Evolutionary conservation across 257 asterid species (phyloP), one percentile per base, ranked within the genome.

Genomic region (Striga asiatica): DNA sequence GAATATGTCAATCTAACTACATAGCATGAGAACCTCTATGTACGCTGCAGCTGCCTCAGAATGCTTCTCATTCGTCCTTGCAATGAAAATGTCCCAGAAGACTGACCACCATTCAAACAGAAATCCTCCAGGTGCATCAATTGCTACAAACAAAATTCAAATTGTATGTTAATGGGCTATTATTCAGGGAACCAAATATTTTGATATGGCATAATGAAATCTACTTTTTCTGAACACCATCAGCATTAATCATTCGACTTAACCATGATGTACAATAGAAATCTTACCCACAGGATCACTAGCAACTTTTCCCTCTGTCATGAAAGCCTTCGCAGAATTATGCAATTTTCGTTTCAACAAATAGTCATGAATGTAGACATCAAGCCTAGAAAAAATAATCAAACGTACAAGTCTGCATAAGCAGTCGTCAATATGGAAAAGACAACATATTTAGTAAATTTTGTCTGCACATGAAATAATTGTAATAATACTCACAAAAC

Each of bases 51-150:
- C 99, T 66, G 97, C 73, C 71, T 93, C 99, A 5, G 99, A 93
- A 76, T 93, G 99, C 80, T 93, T 93, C 70, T 79, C 99, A 34
- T 93, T 93, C 48, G 95, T 88, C 81, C 99, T 82, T 45, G 99
- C 93, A 58, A 93, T 93, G 77, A 85, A 93, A 59, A 93, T 93
- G 71, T 93, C 99, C 99, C 99, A 93, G 68, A 93, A 88, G 46
- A 88, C 97, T 13, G 99, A 92, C 99, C 99, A 92, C 99, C 99
- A 92, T 54, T 93, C 99, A 31, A 85, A 84, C 21, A 93, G 89
- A 80, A 93, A 93, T 49, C 99, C 99, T 64, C 99, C 99, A 20
- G 99, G 99, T 8, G 99, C 99, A 66, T 93, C 99, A 67, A 93
- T 93, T 28, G 99, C 97, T 93, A 74, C 70, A 74, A 69, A 45